Percentiles rank a stretch among this genome's conserved stretches.
Conservation (phyloP, 176 grass and related monocot genomes). For the Poa annua region DNA sequence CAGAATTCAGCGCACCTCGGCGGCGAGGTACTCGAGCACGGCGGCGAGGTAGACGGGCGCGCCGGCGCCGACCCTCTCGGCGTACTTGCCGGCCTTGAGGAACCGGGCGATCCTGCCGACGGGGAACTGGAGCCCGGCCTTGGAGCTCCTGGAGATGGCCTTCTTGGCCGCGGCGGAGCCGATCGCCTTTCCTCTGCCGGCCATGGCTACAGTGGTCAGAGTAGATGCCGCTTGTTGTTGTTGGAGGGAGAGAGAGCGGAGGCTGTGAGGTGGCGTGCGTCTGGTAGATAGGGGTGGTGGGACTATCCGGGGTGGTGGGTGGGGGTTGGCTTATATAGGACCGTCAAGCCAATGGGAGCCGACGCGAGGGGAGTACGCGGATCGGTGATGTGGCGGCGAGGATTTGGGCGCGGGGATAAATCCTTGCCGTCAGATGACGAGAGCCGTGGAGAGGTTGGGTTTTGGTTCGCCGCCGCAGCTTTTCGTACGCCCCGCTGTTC, state of each 20-base stretch:
- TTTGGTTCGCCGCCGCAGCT: slow-evolving; percentile 40
- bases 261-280: neutral
- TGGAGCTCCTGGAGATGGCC: slow-evolving; percentile 86
- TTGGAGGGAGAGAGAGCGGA: neutral
- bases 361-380: slow-evolving; percentile 52
- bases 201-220: slow-evolving; percentile 51
- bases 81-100: slow-evolving; percentile 97
- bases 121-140: slow-evolving; percentile 97
- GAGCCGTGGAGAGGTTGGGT: neutral
- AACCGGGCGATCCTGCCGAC: slow-evolving; percentile 92
- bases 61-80: slow-evolving; percentile 93
- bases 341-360: slow-evolving; percentile 42
- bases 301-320: neutral
- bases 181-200: slow-evolving; percentile 91
- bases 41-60: slow-evolving; percentile 95
- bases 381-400: slow-evolving; percentile 44
- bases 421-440: slow-evolving; percentile 45
- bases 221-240: no score
- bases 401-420: rapidly evolving
- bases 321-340: slow-evolving; percentile 29
- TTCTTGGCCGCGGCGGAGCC: slow-evolving; percentile 81
- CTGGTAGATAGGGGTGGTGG: neutral
- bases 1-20: slow-evolving; percentile 55
- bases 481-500: no score
- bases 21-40: slow-evolving; percentile 95